phyloP scores from a whole-genome alignment of 2,329 filamentous ascomycete genomes.

The Cryphonectria parasitica region DNA sequence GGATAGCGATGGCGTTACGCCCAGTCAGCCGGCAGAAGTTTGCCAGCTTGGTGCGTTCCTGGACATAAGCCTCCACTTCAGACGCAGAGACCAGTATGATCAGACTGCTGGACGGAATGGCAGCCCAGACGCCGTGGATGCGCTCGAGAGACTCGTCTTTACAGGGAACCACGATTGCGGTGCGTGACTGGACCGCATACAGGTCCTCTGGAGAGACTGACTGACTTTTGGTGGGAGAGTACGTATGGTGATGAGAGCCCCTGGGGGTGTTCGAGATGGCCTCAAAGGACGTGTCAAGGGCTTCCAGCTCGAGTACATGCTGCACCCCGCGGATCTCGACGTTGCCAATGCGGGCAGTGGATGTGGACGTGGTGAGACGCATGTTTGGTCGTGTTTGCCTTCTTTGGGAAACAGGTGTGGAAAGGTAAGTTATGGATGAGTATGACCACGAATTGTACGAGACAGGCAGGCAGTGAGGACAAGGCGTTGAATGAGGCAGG shows the following conservation, averaged over 20 bases:
- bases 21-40: conserved; percentile 31
- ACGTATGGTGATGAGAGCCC: neutral
- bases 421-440: neutral
- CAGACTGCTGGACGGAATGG: conserved; percentile 37
- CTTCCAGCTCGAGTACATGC: conserved; percentile 27
- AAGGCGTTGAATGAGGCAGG: neutral
- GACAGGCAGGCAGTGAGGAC: neutral
- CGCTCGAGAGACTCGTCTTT: conserved; percentile 36
- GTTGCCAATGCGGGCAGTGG: conserved; percentile 16
- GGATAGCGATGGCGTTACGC: conserved; percentile 35
- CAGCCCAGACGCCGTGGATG: conserved; percentile 36
- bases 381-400: conserved; percentile 2
- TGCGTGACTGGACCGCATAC: conserved; percentile 28
- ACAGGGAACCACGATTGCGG: conserved; percentile 40
- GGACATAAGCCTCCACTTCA: conserved; percentile 30
- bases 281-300: conserved; percentile 12
- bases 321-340: conserved; percentile 27
- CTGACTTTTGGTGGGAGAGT: neutral
- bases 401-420: neutral
- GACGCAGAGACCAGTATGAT: conserved; percentile 40
- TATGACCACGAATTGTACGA: neutral
- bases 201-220: conserved; percentile 22
- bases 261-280: neutral
- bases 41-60: conserved; percentile 32
- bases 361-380: conserved; percentile 18